Conservation (phyloP, 768 basidiomycete genomes). For the Lyophyllum decastes region DNA sequence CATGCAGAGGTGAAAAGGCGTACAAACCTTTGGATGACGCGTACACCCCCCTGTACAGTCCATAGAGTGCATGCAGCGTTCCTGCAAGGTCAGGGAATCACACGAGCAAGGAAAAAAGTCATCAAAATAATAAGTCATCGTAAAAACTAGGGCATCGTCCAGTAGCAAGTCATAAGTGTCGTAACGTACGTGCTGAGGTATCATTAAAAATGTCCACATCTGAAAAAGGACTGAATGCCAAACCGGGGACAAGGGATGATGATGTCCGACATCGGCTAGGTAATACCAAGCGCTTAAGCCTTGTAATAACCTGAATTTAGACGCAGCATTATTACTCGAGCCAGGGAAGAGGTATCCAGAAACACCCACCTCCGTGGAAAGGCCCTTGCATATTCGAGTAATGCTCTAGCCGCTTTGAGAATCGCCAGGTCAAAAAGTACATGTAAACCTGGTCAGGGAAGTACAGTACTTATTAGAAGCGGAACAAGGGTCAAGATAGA, state of each 20-base stretch:
- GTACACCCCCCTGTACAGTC: conserved; percentile 5
- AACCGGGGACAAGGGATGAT: conserved; percentile 27
- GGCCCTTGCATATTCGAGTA: conserved; percentile 67
- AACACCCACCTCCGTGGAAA: conserved; percentile 57
- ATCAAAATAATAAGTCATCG: conserved; percentile 24
- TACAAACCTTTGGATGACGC: conserved; percentile 2
- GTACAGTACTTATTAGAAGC: conserved; percentile 22
- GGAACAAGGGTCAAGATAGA: conserved; percentile 18
- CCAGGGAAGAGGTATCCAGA: conserved; percentile 9
- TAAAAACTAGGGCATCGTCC: conserved; percentile 22
- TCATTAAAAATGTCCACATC: conserved; percentile 30
- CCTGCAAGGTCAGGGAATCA: conserved; percentile 11
- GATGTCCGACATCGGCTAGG: conserved; percentile 23
- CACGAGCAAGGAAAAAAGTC: conserved; percentile 17
- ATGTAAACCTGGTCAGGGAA: conserved; percentile 60
- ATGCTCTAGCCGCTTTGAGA: conserved; percentile 68
- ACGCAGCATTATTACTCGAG: conserved; percentile 25
- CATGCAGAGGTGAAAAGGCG: not conserved
- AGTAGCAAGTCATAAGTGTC: conserved; percentile 32
- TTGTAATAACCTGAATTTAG: conserved; percentile 50
- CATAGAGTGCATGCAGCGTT: conserved; percentile 1
- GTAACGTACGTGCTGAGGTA: conserved; percentile 30
- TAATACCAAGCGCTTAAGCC: conserved; percentile 34
- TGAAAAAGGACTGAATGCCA: conserved; percentile 27
- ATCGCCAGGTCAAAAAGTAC: conserved; percentile 77